Conservation (phyloP, 2,329 filamentous ascomycete species). For the Alternaria triticimaculans region DNA sequence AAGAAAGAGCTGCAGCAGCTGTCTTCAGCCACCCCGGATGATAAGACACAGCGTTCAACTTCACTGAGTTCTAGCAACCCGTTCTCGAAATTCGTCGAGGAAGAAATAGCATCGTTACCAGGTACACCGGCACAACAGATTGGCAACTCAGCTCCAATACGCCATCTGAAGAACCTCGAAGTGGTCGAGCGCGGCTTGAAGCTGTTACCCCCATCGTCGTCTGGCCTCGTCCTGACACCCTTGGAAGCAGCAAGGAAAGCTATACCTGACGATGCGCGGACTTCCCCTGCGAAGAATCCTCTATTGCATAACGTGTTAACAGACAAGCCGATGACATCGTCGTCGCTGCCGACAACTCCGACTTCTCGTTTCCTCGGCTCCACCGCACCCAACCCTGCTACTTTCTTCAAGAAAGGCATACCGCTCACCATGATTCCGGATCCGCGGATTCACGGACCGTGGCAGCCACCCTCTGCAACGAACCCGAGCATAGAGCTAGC, state of each 20-base stretch:
- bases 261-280: constrained; percentile 56
- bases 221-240: constrained; percentile 87
- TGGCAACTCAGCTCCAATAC: constrained; percentile 25
- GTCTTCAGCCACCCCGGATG: constrained; percentile 14
- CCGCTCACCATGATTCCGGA: constrained; percentile 84
- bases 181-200: constrained; percentile 74
- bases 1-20: constrained; percentile 63
- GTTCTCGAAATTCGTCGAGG: constrained; percentile 52
- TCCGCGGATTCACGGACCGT: constrained; percentile 64
- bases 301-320: constrained; percentile 95
- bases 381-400: constrained; percentile 64
- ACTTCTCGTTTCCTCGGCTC: constrained; percentile 36
- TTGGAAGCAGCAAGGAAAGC: constrained; percentile 72
- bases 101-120: constrained; percentile 26
- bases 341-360: constrained; percentile 74
- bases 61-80: constrained; percentile 50
- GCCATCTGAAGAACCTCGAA: constrained; percentile 74
- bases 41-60: constrained; percentile 10
- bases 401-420: constrained; percentile 90
- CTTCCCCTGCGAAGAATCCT: constrained; percentile 74
- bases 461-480: constrained; percentile 70
- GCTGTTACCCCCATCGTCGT: constrained; percentile 82
- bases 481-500: constrained; percentile 71
- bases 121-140: constrained; percentile 26
- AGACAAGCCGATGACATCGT: constrained; percentile 90